A percentile compares a stretch with the other conserved stretches of the same genome.
Conservation (phyloP, 805 yeast species). For the Yarrowia sp. region DNA sequence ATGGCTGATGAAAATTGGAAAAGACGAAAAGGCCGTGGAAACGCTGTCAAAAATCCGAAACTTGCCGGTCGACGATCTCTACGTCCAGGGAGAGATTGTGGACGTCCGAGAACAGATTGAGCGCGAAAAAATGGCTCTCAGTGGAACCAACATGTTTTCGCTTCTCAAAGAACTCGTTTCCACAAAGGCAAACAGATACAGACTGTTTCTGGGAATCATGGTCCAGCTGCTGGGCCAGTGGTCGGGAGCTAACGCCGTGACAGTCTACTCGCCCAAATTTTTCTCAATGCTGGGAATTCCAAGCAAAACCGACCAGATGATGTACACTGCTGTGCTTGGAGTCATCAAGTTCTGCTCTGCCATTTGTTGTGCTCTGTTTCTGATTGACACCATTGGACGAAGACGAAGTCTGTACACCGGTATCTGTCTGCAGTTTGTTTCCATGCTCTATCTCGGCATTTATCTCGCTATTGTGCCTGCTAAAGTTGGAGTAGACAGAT, state of each 20-base stretch:
- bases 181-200: conserved; percentile 50
- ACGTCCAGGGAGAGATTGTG: conserved; percentile 58
- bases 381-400: conserved; percentile 64
- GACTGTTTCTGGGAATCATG: conserved; percentile 55
- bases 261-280: conserved; percentile 63
- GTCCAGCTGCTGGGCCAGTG: conserved; percentile 55
- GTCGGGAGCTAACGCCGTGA: conserved; percentile 64
- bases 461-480: conserved; percentile 52
- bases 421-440: conserved; percentile 54
- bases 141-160: conserved; percentile 49
- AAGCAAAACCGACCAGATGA: conserved; percentile 51
- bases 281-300: conserved; percentile 57
- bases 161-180: conserved; percentile 51
- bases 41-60: conserved; percentile 56
- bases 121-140: conserved; percentile 49
- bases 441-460: conserved; percentile 58
- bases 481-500: conserved; percentile 50
- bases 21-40: conserved; percentile 53
- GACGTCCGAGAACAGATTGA: conserved; percentile 59
- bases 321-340: conserved; percentile 62
- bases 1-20: conserved; percentile 57
- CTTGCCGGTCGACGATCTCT: conserved; percentile 58
- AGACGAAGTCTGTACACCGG: conserved; percentile 59
- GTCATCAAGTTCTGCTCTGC: conserved; percentile 60
- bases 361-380: conserved; percentile 58